Conservation (phyloP, 805 yeast species). For the Wickerhamiella musiphila region DNA sequence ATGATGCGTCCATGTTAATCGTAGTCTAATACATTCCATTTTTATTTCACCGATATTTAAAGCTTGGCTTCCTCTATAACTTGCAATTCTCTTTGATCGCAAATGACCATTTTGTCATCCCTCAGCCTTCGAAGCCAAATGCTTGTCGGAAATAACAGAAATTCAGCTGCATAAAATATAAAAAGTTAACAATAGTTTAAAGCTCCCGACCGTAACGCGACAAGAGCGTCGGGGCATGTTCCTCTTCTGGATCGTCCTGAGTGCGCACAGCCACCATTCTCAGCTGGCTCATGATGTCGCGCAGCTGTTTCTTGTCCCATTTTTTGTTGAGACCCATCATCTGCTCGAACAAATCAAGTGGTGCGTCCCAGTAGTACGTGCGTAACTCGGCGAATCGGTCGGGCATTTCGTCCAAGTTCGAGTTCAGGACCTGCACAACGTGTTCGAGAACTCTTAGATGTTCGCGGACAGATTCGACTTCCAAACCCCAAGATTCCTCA, state of each 20-base stretch:
- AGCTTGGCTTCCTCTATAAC: too few species aligned
- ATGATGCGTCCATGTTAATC: too few species aligned
- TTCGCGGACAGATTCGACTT: slow-evolving; percentile 25
- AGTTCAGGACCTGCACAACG: slow-evolving; percentile 37
- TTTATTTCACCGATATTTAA: too few species aligned
- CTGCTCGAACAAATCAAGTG: slow-evolving; percentile 48
- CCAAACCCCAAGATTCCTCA: slow-evolving; percentile 22
- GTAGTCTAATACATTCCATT: too few species aligned
- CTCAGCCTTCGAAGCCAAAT: too few species aligned
- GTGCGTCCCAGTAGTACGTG: slow-evolving; percentile 57
- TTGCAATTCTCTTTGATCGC: too few species aligned
- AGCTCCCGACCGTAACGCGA: too few species aligned
- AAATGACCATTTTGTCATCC: too few species aligned
- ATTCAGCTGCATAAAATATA: too few species aligned
- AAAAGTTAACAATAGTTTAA: too few species aligned
- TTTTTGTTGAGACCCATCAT: slow-evolving; percentile 32
- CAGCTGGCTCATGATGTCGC: slow-evolving; percentile 20
- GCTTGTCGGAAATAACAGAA: too few species aligned
- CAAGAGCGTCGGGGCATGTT: not conserved
- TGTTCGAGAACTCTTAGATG: slow-evolving; percentile 44
- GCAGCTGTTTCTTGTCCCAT: slow-evolving; percentile 19
- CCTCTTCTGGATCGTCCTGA: slow-evolving; percentile 9
- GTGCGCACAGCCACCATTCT: slow-evolving; percentile 14
- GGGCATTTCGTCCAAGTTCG: slow-evolving; percentile 32
- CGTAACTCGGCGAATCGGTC: slow-evolving; percentile 45